phyloP scores from a whole-genome alignment of 371 early-diverging fungal species.

The Batkoa obscura region DNA sequence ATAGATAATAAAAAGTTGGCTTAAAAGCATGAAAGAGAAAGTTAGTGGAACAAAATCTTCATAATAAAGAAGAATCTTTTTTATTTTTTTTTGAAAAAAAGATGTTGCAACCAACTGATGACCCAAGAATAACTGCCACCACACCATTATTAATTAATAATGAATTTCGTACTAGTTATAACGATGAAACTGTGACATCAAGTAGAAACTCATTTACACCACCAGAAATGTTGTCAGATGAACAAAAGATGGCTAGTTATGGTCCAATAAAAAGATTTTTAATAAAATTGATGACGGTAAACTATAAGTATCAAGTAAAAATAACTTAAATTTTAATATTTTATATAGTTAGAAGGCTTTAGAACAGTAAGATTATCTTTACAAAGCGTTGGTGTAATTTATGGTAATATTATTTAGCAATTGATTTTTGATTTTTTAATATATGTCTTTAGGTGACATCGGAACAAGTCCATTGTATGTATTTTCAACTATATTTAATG shows the following conservation, averaged over 20 bases:
- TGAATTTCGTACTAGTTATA: no score
- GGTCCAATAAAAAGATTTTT: background rate
- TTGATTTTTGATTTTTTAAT: background rate
- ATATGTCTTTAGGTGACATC: conserved; percentile 20
- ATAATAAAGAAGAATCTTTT: no score
- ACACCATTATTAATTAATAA: no score
- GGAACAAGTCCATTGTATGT: conserved; percentile 32
- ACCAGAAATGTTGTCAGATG: no score
- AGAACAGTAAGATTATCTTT: conserved; percentile 9
- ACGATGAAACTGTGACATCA: no score
- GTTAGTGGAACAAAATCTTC: no score
- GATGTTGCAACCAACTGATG: no score
- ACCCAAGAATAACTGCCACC: no score
- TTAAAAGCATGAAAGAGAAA: no score
- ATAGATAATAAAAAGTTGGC: no score
- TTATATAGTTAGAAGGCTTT: conserved; percentile 4
- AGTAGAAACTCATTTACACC: no score
- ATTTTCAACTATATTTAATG: conserved; percentile 19
- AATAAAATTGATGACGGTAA: background rate
- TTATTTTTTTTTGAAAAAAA: no score
- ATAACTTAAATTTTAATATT: background rate
- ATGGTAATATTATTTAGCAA: conserved; percentile 2
- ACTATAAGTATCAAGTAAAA: background rate
- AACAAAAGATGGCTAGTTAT: background rate
- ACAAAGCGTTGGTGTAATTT: conserved; percentile 16